A percentile compares a stretch with the other conserved stretches of the same genome.
These are phyloP conservation scores for Clonostachys chloroleuca DNA, from an alignment of 2,329 filamentous ascomycete genomes.

Conservation along the genomic window DNA sequence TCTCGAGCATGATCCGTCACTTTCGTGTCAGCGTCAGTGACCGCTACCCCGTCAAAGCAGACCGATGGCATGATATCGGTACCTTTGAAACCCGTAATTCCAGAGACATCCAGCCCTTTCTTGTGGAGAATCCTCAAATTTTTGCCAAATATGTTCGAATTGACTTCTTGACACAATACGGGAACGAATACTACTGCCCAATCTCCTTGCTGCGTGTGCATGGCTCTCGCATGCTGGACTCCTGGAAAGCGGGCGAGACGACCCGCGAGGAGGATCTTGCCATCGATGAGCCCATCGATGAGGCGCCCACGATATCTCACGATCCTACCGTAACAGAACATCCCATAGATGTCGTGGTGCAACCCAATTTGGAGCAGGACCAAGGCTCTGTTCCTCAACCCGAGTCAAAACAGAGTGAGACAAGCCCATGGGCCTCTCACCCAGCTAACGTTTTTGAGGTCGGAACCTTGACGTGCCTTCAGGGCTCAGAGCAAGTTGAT, in stretches of 20 bases:
- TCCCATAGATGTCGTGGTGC: too few species aligned
- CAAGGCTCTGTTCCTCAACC: too few species aligned
- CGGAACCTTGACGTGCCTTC: too few species aligned
- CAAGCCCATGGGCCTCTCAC: too few species aligned
- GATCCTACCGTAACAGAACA: too few species aligned
- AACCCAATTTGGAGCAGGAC: too few species aligned
- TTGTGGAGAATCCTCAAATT: conserved; percentile 91
- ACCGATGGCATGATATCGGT: conserved; percentile 87
- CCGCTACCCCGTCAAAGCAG: conserved; percentile 85
- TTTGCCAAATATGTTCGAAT: conserved; percentile 92
- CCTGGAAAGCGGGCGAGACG: conserved; percentile 77
- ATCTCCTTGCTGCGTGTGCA: conserved; percentile 88
- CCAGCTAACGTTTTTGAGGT: too few species aligned
- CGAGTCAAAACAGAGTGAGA: too few species aligned
- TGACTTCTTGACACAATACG: conserved; percentile 90
- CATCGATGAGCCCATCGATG: conserved; percentile 18
- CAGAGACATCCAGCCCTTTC: conserved; percentile 88
- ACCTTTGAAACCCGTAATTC: conserved; percentile 90
- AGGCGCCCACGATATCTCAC: too few species aligned
- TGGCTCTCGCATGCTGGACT: conserved; percentile 94
- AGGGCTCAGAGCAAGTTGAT: too few species aligned
- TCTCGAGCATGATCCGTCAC: conserved; percentile 90
- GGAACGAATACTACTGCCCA: conserved; percentile 95
- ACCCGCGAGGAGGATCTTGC: conserved; percentile 58
- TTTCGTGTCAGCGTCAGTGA: conserved; percentile 93